Base-by-base conservation (phyloP, 805 yeast species). In the Osmozyma mogii region DNA sequence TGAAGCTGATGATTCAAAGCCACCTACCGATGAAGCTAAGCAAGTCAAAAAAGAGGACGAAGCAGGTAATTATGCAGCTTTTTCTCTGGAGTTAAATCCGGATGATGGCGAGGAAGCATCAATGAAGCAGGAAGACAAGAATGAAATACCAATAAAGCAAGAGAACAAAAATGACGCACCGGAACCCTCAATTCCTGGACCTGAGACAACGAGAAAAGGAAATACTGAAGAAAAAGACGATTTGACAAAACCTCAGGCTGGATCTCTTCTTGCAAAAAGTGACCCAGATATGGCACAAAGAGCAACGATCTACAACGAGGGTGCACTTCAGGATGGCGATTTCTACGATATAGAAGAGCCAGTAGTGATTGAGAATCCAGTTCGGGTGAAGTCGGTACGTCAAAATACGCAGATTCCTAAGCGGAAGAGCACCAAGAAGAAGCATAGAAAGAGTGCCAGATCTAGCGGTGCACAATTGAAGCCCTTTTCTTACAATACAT, bases 401-500 rank as follows among this genome's bases (percentile, higher is more conserved):
- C 56, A 54, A 7, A 39, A 54, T n/a, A 59, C 48, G 7, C 46
- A 32, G 14, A 28, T 24, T 5, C 32, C 15, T 2, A 30, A 29
- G 10, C 45, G 44, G 11, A 47, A 44, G 33, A 40, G 43, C 30
- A 21, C 38, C 15, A 50, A 41, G 37, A 39, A 46, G 15, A 42
- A 40, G 29, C 42, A 38, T 21, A n/a, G 21, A 17, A 31, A 27
- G 21, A 36, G 30, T 9, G 17, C 30, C 11, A 35, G 37, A 13
- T 20, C 38, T 4, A 27, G 36, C 7, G 25, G 29, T 17, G 25
- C 33, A 8, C 42, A 31, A 10, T 45, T 52, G 26, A 59, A 55
- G 31, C 69, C 68, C 11, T 63, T 63, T 33, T 51, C 60, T 12
- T 62, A 62, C 37, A 46, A 48, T 28, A 62, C 79, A 0, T 52